These are phyloP conservation scores for Curvularia hawaiiensis DNA, from an alignment of 2,329 filamentous ascomycete species.

Conservation along the genomic window DNA sequence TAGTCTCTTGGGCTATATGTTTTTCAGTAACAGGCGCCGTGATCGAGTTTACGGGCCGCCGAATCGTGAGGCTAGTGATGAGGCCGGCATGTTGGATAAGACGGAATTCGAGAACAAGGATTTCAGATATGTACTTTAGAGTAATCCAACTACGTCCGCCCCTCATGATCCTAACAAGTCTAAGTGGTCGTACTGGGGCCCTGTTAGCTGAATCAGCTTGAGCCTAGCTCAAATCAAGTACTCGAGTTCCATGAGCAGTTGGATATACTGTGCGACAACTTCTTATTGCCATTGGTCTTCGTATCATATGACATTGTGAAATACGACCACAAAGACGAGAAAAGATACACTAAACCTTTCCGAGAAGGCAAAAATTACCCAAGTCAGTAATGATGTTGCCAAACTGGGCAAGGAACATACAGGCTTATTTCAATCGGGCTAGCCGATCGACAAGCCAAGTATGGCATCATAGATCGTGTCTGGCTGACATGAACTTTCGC, in stretches of 20 bases:
- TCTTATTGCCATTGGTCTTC: no score
- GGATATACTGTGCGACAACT: no score
- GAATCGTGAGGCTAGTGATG: slow-evolving; percentile 29
- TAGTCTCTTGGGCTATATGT: slow-evolving; percentile 45
- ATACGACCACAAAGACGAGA: background rate
- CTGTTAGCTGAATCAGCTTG: no score
- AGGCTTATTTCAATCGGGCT: slow-evolving; percentile 6
- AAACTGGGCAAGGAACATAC: background rate
- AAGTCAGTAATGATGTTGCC: no score
- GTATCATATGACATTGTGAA: background rate
- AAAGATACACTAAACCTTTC: background rate
- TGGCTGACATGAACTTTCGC: slow-evolving; percentile 15
- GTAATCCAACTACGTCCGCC: background rate
- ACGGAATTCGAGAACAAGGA: slow-evolving; percentile 53
- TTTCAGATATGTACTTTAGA: slow-evolving; percentile 48
- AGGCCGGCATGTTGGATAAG: slow-evolving; percentile 50
- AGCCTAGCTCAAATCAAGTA: no score
- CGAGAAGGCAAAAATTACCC: background rate
- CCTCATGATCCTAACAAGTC: no score
- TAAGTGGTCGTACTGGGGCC: no score
- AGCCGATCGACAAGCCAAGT: slow-evolving; percentile 31
- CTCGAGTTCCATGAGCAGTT: no score
- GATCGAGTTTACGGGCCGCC: slow-evolving; percentile 21
- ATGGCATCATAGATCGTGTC: slow-evolving; percentile 42
- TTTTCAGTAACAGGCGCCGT: slow-evolving; percentile 41